Base-by-base conservation (phyloP, 495 filamentous ascomycete genomes). In the Lindgomyces ingoldianus region DNA sequence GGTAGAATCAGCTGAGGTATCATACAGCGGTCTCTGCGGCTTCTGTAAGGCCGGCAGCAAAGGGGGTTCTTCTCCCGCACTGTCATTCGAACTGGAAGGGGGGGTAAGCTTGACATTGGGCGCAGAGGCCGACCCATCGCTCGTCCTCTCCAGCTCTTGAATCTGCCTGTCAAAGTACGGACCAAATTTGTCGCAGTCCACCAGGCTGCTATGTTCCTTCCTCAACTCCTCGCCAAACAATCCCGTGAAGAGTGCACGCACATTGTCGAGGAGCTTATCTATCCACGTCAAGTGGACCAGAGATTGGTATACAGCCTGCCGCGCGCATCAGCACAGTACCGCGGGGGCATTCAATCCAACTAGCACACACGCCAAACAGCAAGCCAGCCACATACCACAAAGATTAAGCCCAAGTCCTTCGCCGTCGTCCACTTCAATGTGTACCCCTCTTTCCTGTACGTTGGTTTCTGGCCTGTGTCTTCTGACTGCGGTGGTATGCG, bases 281-380 rank as follows among this genome's bases (percentile, higher is more conserved):
- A 98, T 91, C 94, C 94, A 98, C 1, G 91, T 90, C 16, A 98
- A 85, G 73, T 96, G 93, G 9, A 98, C 78, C 8, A 98, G 83
- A 25, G 92, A 96, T 74, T 95, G 90, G 76, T 98, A 98, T 60
- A 98, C 94, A 55, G 93, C 94, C 93, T 98, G 70, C 9, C 33
- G 33, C 14, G 33, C 6, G 55, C n/a, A n/a, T n/a, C n/a, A n/a
- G n/a, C n/a, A n/a, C n/a, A n/a, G n/a, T n/a, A n/a, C n/a, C n/a
- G n/a, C n/a, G n/a, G n/a, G n/a, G n/a, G n/a, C n/a, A n/a, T n/a
- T n/a, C n/a, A n/a, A n/a, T n/a, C n/a, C n/a, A n/a, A n/a, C n/a
- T n/a, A n/a, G n/a, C n/a, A n/a, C n/a, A n/a, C n/a, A n/a, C 47
- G 53, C 24, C 10, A n/a, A 64, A 19, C 19, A 66, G 50, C 27